Evolutionary conservation across 2,329 filamentous ascomycete species (phyloP), one percentile per base, ranked within the genome.

Genomic region (Cladophialophora psammophila): DNA sequence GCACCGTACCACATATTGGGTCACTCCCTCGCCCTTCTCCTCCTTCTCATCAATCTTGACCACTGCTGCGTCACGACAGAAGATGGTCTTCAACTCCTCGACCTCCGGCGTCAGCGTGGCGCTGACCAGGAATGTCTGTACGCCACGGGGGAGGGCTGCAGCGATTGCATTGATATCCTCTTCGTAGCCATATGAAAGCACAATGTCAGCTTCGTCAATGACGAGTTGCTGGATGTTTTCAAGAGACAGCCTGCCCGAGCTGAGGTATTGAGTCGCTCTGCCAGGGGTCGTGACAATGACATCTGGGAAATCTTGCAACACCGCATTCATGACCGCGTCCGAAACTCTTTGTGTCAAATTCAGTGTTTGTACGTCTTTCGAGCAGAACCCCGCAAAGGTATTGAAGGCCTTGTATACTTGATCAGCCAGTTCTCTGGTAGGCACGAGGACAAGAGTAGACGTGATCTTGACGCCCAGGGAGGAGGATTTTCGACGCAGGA

Each of bases 121-220:
- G 72, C 93, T 97, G 88, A 96, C 96, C 76, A 99, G 85, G 74
- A 95, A 90, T 1, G 93, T 94, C 81, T 99, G 95, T 0, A 96
- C 87, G 1, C 91, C 91, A 76, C 91, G 91, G 0, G 94, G 94
- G 26, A 98, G 83, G 1, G 89, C 86, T 72, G 90, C 88, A 0
- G 93, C 86, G 38, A 99, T 85, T 72, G 88, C 90, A 74, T 93
- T 87, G 68, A 99, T 85, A 74, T 98, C 95, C 67, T 96, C 91
- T 65, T 94, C 90, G 76, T 97, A 97, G 57, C 94, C 95, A 76
- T 98, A 99, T 3, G 92, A 96, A 64, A 98, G 83, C 6, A 99
- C 91, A 69, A 99, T 80, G 76, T 99, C 95, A 2, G 94, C 94
- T 81, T 99, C 95, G 77, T 99, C 95, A 61, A 99, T 88, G 0